Percentiles rank a stretch among this genome's conserved stretches.
These are phyloP conservation scores for Termitomyces sp. DNA, from an alignment of 768 basidiomycete species.

Conservation along the genomic window DNA sequence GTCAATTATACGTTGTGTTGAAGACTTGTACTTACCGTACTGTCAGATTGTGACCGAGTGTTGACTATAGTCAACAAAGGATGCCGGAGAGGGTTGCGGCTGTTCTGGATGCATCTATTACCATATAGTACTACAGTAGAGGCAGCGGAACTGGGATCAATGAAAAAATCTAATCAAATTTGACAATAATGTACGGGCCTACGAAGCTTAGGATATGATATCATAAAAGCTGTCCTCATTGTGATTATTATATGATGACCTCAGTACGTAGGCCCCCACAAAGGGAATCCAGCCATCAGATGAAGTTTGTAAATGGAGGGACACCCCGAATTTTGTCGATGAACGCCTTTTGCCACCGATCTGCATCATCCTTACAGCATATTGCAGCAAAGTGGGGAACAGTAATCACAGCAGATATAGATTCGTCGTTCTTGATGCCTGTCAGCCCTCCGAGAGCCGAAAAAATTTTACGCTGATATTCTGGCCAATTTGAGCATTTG, in stretches of 20 bases:
- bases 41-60: too few relatives aligned
- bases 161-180: too few relatives aligned
- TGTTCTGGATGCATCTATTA: too few relatives aligned
- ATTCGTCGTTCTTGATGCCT: conserved; percentile 14
- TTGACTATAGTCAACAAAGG: too few relatives aligned
- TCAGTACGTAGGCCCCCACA: background rate
- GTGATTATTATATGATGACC: background rate
- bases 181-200: too few relatives aligned
- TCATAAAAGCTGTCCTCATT: background rate
- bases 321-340: conserved; percentile 7
- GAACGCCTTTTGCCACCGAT: conserved; percentile 14
- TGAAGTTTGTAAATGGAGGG: conserved; percentile 16
- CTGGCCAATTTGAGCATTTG: conserved; percentile 15
- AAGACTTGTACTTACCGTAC: too few relatives aligned
- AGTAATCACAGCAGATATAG: conserved; percentile 9
- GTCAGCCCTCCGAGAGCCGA: conserved; percentile 9
- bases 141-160: too few relatives aligned
- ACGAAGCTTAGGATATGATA: background rate
- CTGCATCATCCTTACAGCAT: conserved; percentile 17
- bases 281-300: background rate
- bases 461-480: conserved; percentile 17
- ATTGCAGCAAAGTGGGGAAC: conserved; percentile 18
- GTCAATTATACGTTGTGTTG: too few relatives aligned
- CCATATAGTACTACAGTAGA: too few relatives aligned
- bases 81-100: too few relatives aligned